Base-by-base conservation (phyloP, 148 eudicot species). In the Chenopodium berlandieri region DNA sequence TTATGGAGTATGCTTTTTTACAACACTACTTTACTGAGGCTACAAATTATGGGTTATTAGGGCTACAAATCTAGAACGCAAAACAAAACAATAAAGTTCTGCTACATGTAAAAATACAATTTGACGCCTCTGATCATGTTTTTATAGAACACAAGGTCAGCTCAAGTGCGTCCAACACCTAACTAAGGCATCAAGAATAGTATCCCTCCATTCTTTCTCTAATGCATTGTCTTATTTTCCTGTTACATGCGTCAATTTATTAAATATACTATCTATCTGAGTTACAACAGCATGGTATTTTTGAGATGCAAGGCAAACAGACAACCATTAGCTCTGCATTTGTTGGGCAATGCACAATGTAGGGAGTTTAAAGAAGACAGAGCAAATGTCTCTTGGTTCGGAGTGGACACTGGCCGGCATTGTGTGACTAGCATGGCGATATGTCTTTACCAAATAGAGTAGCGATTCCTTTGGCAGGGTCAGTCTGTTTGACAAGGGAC, bases 391-490 rank as follows among this genome's bases (percentile, higher is more conserved):
- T 27, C 72, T 25, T 10, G 70, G n/a, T n/a, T 47, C 66, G 23
- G 25, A 8, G 72, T 7, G 16, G 44, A 32, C 37, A 12, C 25
- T 25, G 14, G 67, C 30, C 4, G 79, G 52, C 62, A 44, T n/a
- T 60, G 34, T 46, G 78, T 46, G 30, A 52, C 30, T 66, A 31
- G 40, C 30, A 86, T 37, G 69, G 37, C 20, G 91, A 85, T 73
- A 96, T 90, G 79, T 94, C 92, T 88, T 87, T 91, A 27, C 98
- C 99, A 37, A 91, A 96, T 68, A 96, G 98, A 73, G 82, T 88
- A 40, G 91, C 65, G 25, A 94, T 92, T 82, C 93, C 99, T 80
- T 79, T 72, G 11, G 90, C 79, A 1, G 98, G 99, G 74, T 96
- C 92, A 25, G 75, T 75, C 82, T 94, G 90, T 81, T 91, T 96